phyloP scores from a whole-genome alignment of 805 yeast species.

The Starmerella sirachaensis region DNA sequence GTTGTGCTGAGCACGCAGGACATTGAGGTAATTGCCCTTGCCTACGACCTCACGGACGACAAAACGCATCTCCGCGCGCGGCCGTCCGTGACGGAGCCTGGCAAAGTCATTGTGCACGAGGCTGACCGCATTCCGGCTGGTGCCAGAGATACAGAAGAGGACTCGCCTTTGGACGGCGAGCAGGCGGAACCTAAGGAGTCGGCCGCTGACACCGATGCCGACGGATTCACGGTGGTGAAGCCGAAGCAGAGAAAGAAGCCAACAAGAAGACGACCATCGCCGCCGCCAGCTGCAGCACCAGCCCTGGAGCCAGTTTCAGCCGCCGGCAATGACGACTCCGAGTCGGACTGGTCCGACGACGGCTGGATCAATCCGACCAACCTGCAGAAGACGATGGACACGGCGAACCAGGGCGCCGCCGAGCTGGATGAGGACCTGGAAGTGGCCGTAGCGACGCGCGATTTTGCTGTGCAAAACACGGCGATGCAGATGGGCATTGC shows the following conservation, averaged over 20 bases:
- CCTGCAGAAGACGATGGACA: slow-evolving; percentile 52
- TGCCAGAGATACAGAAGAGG: not conserved
- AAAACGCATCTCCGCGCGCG: slow-evolving; percentile 16
- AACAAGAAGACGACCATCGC: not conserved
- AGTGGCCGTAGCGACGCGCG: slow-evolving; percentile 86
- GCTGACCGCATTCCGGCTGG: not conserved
- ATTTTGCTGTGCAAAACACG: slow-evolving; percentile 95
- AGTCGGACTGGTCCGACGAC: slow-evolving; percentile 68
- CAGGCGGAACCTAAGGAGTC: not conserved
- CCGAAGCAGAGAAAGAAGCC: slow-evolving; percentile 15
- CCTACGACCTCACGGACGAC: slow-evolving; percentile 52
- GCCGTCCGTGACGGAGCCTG: slow-evolving; percentile 14
- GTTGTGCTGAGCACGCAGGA: slow-evolving; percentile 81
- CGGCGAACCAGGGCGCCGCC: slow-evolving; percentile 55
- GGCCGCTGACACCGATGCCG: slow-evolving; percentile 14
- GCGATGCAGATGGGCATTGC: slow-evolving; percentile 82
- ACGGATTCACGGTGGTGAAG: slow-evolving; percentile 19
- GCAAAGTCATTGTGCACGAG: slow-evolving; percentile 12
- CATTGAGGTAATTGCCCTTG: slow-evolving; percentile 80
- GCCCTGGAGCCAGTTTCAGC: not conserved
- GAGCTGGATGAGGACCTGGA: slow-evolving; percentile 35
- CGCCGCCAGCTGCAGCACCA: not conserved
- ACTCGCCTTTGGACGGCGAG: slow-evolving; percentile 5
- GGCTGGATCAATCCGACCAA: slow-evolving; percentile 93
- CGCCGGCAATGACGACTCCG: slow-evolving; percentile 34